These are phyloP conservation scores for Citrullus colocynthis DNA, from an alignment of 306 rosid species.

Conservation along the genomic window DNA sequence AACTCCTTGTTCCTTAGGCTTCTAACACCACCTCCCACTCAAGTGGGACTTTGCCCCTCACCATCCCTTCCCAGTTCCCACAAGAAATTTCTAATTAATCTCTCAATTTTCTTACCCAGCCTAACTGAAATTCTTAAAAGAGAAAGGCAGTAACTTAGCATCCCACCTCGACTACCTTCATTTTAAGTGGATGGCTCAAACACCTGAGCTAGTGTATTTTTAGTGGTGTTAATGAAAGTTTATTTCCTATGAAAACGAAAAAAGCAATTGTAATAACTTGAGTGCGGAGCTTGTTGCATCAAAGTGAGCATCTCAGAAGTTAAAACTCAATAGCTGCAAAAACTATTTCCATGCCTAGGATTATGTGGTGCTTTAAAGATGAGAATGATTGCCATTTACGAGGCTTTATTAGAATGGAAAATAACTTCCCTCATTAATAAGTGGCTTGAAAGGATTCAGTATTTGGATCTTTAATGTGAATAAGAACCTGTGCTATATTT, in stretches of 20 bases:
- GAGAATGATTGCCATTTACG: neutral
- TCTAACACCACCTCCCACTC: no score
- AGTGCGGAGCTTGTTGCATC: neutral
- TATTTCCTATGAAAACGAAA: neutral
- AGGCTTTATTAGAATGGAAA: neutral
- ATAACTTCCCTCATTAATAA: neutral
- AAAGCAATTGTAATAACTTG: neutral
- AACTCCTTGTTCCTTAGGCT: no score
- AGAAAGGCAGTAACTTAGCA: no score
- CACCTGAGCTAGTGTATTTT: neutral
- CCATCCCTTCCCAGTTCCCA: no score
- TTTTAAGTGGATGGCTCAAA: neutral
- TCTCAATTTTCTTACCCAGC: no score
- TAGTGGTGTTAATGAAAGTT: neutral
- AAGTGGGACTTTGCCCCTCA: no score
- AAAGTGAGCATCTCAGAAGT: neutral
- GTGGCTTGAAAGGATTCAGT: neutral
- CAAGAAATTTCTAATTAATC: no score
- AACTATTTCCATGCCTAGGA: neutral
- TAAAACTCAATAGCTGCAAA: neutral
- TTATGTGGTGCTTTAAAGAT: neutral
- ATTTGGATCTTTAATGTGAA: neutral
- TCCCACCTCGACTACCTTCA: neutral
- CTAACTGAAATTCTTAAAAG: no score
- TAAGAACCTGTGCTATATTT: neutral